phyloP scores from a whole-genome alignment of 176 grass and related monocot species.

The Hordeum marinum region DNA sequence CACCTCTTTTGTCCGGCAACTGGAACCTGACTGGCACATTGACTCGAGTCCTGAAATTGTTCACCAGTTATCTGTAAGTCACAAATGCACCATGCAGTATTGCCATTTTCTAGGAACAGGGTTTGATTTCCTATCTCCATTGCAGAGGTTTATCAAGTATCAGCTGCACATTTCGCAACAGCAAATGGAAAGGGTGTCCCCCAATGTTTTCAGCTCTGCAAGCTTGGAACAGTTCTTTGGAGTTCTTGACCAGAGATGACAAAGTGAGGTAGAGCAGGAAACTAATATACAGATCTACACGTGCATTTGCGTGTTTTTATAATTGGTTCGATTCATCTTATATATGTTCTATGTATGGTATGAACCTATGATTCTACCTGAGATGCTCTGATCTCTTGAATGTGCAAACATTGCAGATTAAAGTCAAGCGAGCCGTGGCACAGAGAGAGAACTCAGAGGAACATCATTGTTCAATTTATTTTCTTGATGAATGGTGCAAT shows the following conservation, averaged over 20 bases:
- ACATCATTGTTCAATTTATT: conserved; percentile 37
- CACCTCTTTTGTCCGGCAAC: conserved; percentile 91
- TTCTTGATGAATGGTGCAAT: conserved; percentile 28
- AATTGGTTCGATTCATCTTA: too few relatives aligned
- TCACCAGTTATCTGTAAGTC: conserved; percentile 92
- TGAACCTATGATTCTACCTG: not conserved
- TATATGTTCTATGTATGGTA: too few relatives aligned
- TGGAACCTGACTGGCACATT: conserved; percentile 99
- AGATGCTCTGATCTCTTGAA: not conserved
- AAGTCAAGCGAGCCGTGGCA: not conserved
- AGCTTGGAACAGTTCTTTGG: conserved; percentile 96
- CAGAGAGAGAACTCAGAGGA: conserved; percentile 22
- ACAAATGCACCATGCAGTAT: not conserved
- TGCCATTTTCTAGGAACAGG: not conserved
- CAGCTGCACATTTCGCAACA: conserved; percentile 75
- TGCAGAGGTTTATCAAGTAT: conserved; percentile 98
- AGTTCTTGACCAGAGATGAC: conserved; percentile 75
- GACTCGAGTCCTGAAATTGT: conserved; percentile 90
- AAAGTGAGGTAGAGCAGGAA: conserved; percentile 18
- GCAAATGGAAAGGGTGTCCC: conserved; percentile 44
- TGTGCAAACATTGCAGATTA: not conserved
- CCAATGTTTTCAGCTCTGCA: conserved; percentile 80
- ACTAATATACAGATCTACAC: not conserved
- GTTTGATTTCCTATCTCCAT: conserved; percentile 18
- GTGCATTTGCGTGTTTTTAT: not conserved